phyloP scores from a whole-genome alignment of 352 stramenopile genomes.

The Peronospora belbahrii region DNA sequence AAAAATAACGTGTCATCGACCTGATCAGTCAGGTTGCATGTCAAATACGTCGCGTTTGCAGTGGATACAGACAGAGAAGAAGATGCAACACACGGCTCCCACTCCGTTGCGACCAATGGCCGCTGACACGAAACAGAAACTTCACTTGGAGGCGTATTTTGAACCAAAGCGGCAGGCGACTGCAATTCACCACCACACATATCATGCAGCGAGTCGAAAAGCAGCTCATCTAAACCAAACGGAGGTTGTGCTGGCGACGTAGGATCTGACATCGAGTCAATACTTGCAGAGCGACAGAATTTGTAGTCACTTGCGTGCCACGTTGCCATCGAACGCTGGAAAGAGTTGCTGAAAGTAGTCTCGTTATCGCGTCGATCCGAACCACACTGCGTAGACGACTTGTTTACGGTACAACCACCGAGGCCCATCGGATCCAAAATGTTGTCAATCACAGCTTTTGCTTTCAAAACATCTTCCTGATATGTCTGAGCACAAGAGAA shows the following conservation, averaged over 20 bases:
- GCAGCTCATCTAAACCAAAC: conserved; percentile 23
- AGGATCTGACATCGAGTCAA: conserved; percentile 5
- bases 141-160: conserved; percentile 12
- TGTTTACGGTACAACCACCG: conserved; percentile 2
- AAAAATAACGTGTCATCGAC: conserved; percentile 3
- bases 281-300: not conserved
- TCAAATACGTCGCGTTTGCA: not conserved
- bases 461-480: conserved; percentile 8
- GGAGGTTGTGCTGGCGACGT: conserved; percentile 18
- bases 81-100: conserved; percentile 8
- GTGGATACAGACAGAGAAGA: conserved; percentile 1
- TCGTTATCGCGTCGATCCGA: not conserved
- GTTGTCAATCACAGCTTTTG: conserved; percentile 22
- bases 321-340: conserved; percentile 1
- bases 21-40: conserved; percentile 4
- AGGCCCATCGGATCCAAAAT: conserved; percentile 29
- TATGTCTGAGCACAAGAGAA: conserved; percentile 6
- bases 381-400: not conserved
- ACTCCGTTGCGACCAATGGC: conserved; percentile 4
- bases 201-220: conserved; percentile 22
- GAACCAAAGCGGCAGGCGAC: not conserved
- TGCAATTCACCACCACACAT: conserved; percentile 6
- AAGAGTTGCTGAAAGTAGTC: not conserved
- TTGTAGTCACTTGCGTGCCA: conserved; percentile 8
- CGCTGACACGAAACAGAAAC: conserved; percentile 14